Base-by-base conservation (phyloP, 176 grass and related monocot genomes). In the Musa troglodytarum region DNA sequence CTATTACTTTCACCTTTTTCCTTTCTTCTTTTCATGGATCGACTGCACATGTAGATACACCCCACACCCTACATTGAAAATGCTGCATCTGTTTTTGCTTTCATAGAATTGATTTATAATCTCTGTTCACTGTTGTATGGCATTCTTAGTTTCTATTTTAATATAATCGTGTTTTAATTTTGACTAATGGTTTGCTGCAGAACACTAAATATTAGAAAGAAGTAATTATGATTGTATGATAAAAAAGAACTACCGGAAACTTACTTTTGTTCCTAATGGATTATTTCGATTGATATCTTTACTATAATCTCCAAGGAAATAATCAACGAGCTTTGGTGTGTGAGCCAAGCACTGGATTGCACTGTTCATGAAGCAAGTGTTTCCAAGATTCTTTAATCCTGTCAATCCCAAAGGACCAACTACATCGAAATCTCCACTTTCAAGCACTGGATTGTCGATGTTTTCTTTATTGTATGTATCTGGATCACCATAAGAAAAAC, bases 321-420 rank as follows among this genome's bases (percentile, higher is more conserved):
- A 99, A 73, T 99, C 82, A 80, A 89, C 88, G 55, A 98, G 88
- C 54, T 85, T 93, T 77, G 88, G 52, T 49, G 95, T 94, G 83
- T 98, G 95, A 82, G 84, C 86, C 84, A 98, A 86, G 79, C 95
- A 98, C 73, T 98, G 95, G 52, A 98, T 84, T 49, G 95, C 87
- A 78, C 88, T 98, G 78, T 98, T 98, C 95, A 98, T 98, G 78
- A 98, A 98, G 76, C 95, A 98, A 55, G 90, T 98, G 81, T 98
- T 98, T 68, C 95, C 95, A 51, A 98, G 90, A 83, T 98, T 98
- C 74, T 98, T 88, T 70, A 98, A 79, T 81, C 95, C 95, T 72
- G 88, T 91, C 83, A 98, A 78, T 25, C 90, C 93, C 25, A 81
- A 85, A 56, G 65, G 61, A 63, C 86, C 81, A 82, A 63, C 74